Conservation (phyloP, 228 moss, liverwort and hornwort species). For the Sphagnum magellanicum region DNA sequence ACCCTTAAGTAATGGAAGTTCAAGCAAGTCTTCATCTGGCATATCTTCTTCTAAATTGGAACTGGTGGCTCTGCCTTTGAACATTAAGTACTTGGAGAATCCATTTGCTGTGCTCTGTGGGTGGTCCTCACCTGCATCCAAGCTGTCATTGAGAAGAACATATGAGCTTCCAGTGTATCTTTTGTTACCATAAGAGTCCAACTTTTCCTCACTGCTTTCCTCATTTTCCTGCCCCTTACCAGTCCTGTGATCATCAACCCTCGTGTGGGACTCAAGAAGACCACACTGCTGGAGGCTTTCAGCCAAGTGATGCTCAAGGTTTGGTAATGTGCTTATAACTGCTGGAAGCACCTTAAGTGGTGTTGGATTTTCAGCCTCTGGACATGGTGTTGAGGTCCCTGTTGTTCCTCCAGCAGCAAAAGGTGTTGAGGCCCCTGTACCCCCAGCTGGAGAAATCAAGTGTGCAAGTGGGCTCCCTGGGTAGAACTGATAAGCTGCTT, state of each 20-base stretch:
- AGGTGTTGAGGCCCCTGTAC: conserved; percentile 37
- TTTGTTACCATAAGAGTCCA: conserved; percentile 43
- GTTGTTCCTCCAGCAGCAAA: conserved; percentile 9
- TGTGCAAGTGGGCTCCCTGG: conserved; percentile 41
- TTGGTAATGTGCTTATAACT: background rate
- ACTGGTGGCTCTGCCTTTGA: conserved; percentile 7
- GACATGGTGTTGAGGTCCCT: background rate
- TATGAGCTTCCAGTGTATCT: conserved; percentile 41
- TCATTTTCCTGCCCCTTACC: conserved; percentile 17
- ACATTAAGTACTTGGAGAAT: no score
- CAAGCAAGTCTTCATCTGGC: conserved; percentile 41
- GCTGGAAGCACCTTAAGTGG: background rate
- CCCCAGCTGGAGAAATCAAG: conserved; percentile 29
- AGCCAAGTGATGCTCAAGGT: conserved; percentile 24
- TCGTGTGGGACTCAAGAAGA: conserved; percentile 47
- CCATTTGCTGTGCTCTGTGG: background rate
- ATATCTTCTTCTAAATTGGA: conserved; percentile 28
- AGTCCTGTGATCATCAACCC: conserved; percentile 44
- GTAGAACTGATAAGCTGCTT: conserved; percentile 38
- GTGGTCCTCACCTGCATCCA: conserved; percentile 12
- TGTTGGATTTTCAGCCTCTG: background rate
- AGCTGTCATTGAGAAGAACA: conserved; percentile 35
- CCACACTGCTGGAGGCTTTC: conserved; percentile 55
- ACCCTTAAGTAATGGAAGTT: conserved; percentile 31
- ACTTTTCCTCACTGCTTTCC: conserved; percentile 16